Evolutionary conservation across 352 stramenopile species (phyloP), one percentile per base, ranked within the genome.

Genomic region (Globisporangium polare): DNA sequence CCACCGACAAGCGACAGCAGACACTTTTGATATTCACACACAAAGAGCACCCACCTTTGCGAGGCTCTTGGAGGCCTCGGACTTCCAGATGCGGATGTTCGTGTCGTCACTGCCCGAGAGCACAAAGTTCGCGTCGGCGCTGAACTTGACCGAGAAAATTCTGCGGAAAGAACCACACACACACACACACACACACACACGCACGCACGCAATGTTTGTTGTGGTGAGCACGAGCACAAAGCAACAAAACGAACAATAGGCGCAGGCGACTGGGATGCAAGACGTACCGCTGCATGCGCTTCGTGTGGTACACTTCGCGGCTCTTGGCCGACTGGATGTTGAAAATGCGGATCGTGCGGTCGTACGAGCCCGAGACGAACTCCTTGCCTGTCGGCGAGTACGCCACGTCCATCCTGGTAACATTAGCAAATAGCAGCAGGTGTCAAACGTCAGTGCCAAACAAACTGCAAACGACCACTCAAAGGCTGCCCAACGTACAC

Each of bases 61-160:
- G 53, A 99, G 75, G 68, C 95, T 96, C 75, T 98, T 95, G 61
- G 89, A 97, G 3, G 96, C 92, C 42, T 97, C 74, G 2, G 96
- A 89, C 75, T 99, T 99, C 98, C 98, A 99, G 60, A 99, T 95
- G 53, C 98, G 89, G 35, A 99, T 81, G 75, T 99, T 99, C 31
- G 96, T 99, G 80, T 99, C 98, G 73, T 99, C 97, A 80, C 89
- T 98, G 54, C 97, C 98, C 15, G 92, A 99, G 10, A 99, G 73
- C 49, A 99, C 89, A 72, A 98, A 99, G 67, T 97, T 98, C 58
- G 86, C 58, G 65, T 95, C 86, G 66, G 85, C 83, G 47, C 82
- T 95, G 58, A 95, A 93, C 72, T 92, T 89, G 70, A 93, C 84
- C 35, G 80, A 89, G 66, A 92, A 93, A 57, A 95, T 91, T 20